phyloP scores from a whole-genome alignment of 164 flowering plant genomes.

The Magnolia officinalis region DNA sequence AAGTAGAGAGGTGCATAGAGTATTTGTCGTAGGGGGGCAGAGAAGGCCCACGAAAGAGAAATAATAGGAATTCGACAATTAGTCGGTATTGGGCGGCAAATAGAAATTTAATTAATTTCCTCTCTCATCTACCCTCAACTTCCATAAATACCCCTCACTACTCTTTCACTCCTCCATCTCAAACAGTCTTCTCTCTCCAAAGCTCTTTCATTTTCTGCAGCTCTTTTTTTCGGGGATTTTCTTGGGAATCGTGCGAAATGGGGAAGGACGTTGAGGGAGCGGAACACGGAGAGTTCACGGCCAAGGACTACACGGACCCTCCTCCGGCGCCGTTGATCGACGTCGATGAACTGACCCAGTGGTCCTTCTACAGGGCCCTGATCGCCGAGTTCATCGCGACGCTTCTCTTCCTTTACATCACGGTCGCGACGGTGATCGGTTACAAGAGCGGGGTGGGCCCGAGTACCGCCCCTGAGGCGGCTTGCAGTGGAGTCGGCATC shows the following conservation, averaged over 20 bases:
- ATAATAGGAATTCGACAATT: not conserved
- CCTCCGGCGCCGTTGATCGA: constrained; percentile 59
- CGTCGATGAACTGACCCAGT: constrained; percentile 31
- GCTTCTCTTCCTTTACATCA: constrained; percentile 54
- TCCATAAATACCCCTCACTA: not conserved
- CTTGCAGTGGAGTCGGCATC: constrained; percentile 55
- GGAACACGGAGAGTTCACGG: constrained; percentile 23
- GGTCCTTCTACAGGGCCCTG: constrained; percentile 64
- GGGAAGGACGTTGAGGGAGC: constrained; percentile 39
- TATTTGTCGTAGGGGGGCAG: not conserved
- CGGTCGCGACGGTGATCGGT: constrained; percentile 53
- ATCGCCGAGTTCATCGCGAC: constrained; percentile 66
- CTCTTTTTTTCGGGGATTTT: not conserved
- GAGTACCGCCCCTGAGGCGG: constrained; percentile 10
- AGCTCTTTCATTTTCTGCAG: not conserved
- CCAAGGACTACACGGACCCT: constrained; percentile 60
- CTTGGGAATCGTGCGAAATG: constrained; percentile 20
- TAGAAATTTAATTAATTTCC: not conserved
- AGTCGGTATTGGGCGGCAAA: not conserved
- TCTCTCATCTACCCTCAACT: not conserved
- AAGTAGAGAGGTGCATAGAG: not conserved
- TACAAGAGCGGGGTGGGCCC: constrained; percentile 39
- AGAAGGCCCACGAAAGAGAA: not conserved
- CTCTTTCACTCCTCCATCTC: not conserved
- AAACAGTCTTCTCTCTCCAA: not conserved